These are phyloP conservation scores for Phytophthora pisi DNA, from an alignment of 352 stramenopile species.

Conservation along the genomic window DNA sequence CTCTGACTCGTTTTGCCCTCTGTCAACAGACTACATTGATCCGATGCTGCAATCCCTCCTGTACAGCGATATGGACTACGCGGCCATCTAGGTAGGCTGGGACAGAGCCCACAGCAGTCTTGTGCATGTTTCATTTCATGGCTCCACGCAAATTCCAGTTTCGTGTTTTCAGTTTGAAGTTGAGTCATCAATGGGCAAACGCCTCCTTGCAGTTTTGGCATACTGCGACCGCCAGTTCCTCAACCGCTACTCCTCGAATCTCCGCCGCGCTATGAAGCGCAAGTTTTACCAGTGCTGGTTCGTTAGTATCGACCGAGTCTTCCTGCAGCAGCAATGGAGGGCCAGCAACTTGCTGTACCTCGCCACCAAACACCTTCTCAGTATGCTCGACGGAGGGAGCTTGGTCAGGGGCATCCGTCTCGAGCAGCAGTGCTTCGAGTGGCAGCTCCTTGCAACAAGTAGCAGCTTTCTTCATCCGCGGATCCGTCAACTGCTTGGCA, in stretches of 20 bases:
- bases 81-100: constrained; percentile 62
- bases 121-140: constrained; percentile 5
- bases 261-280: constrained; percentile 48
- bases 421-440: constrained; percentile 57
- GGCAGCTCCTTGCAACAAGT: constrained; percentile 50
- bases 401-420: constrained; percentile 83
- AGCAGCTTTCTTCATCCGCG: constrained; percentile 43
- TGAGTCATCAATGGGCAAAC: constrained; percentile 36
- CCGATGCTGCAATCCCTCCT: constrained; percentile 65
- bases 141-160: constrained; percentile 7
- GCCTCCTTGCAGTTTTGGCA: constrained; percentile 43
- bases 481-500: constrained; percentile 61
- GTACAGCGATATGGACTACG: constrained; percentile 78
- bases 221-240: constrained; percentile 46
- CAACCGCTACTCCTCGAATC: constrained; percentile 38
- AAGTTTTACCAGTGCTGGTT: constrained; percentile 59
- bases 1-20: neutral
- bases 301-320: constrained; percentile 41
- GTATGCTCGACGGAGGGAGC: constrained; percentile 30
- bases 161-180: constrained; percentile 11
- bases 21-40: constrained; percentile 27
- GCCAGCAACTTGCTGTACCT: neutral
- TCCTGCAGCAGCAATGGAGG: constrained; percentile 26
- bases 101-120: neutral
- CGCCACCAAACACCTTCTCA: constrained; percentile 17